Conservation (phyloP, 495 filamentous ascomycete genomes). For the Talaromyces adpressus region DNA sequence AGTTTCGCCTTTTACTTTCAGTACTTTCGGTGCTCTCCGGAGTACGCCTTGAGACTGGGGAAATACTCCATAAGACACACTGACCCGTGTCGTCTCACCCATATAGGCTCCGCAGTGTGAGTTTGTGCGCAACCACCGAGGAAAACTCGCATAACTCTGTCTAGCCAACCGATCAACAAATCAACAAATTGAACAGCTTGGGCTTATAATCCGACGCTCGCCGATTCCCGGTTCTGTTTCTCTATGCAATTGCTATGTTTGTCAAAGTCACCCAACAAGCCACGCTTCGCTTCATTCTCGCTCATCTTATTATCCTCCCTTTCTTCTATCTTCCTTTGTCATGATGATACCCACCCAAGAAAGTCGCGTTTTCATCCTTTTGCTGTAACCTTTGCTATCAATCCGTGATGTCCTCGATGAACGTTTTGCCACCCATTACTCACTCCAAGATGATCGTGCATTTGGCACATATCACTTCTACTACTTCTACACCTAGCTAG, state of each 20-base stretch:
- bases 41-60: neutral
- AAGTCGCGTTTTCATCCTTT: neutral
- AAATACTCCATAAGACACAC: neutral
- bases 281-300: neutral
- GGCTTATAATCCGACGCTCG: neutral
- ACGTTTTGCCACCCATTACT: neutral
- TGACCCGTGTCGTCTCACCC: neutral
- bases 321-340: neutral
- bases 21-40: neutral
- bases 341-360: conserved; percentile 4
- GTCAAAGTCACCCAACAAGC: neutral
- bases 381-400: neutral
- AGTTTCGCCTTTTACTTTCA: neutral
- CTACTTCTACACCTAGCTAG: neutral
- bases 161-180: neutral
- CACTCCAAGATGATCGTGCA: neutral
- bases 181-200: neutral
- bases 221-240: neutral
- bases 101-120: neutral
- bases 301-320: neutral
- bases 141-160: neutral
- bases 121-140: neutral
- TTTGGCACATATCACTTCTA: neutral
- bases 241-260: neutral
- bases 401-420: neutral